Percentiles rank a stretch among this genome's conserved stretches.
phyloP scores from a whole-genome alignment of 345 rosid species.

The Boechera stricta region DNA sequence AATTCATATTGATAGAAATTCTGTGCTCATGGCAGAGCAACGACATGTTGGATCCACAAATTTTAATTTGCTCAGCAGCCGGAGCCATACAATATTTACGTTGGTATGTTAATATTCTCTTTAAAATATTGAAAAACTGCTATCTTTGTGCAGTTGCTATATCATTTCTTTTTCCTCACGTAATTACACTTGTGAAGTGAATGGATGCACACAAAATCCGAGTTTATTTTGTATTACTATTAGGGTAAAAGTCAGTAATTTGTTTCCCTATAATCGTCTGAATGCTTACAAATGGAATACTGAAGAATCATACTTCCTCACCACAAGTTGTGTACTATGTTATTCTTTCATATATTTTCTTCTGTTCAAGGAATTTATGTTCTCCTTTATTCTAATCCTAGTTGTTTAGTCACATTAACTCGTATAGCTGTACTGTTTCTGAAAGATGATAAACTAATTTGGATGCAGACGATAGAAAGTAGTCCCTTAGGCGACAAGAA shows the following conservation, averaged over 20 bases:
- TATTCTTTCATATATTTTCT: slow-evolving; percentile 14
- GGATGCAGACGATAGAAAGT: slow-evolving; percentile 86
- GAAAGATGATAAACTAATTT: slow-evolving; percentile 38
- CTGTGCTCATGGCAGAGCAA: slow-evolving; percentile 71
- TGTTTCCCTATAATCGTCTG: neutral
- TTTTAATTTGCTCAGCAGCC: slow-evolving; percentile 96
- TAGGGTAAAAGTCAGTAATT: neutral
- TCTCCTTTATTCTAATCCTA: slow-evolving; percentile 1
- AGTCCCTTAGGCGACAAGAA: slow-evolving; percentile 76
- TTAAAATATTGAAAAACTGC: slow-evolving; percentile 21
- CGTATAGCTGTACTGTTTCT: slow-evolving; percentile 20
- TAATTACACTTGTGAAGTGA: slow-evolving; percentile 14
- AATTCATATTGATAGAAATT: slow-evolving; percentile 17
- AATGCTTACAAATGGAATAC: slow-evolving; percentile 3
- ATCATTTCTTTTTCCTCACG: slow-evolving; percentile 16
- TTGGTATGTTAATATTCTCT: slow-evolving; percentile 62
- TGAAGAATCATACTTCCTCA: neutral
- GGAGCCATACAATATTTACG: slow-evolving; percentile 99
- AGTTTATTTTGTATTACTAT: slow-evolving; percentile 19
- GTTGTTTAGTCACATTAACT: slow-evolving; percentile 15
- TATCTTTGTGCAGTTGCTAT: slow-evolving; percentile 35
- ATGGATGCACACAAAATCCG: neutral
- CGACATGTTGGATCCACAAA: slow-evolving; percentile 98
- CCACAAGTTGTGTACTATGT: slow-evolving; percentile 16
- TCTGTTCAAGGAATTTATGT: slow-evolving; percentile 25